These are phyloP conservation scores for Malus hybrid DNA, from an alignment of 331 rosid species.

Conservation along the genomic window DNA sequence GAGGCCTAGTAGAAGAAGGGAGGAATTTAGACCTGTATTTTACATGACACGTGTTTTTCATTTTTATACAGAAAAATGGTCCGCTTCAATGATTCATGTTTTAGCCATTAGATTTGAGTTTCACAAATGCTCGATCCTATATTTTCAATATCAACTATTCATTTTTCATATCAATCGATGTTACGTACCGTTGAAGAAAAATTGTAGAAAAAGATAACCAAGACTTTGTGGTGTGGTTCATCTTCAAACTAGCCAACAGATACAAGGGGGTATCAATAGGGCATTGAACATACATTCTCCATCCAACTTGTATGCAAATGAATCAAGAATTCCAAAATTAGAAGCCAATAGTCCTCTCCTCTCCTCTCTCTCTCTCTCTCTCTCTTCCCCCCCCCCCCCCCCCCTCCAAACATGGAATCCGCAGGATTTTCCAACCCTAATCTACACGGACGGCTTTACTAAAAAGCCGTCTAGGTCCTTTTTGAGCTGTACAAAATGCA, in stretches of 20 bases:
- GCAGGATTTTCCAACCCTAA: constrained; percentile 30
- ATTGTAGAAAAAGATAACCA: too few relatives aligned
- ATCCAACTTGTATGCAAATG: constrained; percentile 42
- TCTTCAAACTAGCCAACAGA: background rate
- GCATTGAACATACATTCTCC: constrained; percentile 26
- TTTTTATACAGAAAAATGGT: too few relatives aligned
- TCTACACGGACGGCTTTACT: constrained; percentile 26
- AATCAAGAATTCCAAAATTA: constrained; percentile 55
- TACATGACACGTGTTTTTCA: accelerated
- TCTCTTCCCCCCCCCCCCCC: background rate
- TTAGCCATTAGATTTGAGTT: too few relatives aligned
- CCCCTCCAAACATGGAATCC: constrained; percentile 22
- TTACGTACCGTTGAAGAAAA: too few relatives aligned
- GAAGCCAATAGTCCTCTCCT: constrained; percentile 31
- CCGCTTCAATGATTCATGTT: too few relatives aligned
- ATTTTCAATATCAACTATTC: too few relatives aligned
- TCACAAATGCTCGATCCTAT: too few relatives aligned
- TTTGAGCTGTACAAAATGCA: constrained; percentile 55
- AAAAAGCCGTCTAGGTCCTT: constrained; percentile 17
- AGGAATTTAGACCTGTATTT: too few relatives aligned
- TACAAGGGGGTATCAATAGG: background rate
- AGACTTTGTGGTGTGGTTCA: too few relatives aligned
- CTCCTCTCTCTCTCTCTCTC: constrained; percentile 3
- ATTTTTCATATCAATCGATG: too few relatives aligned
- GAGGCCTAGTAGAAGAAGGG: too few relatives aligned